These are phyloP conservation scores for Rhynchosporium graminicola DNA, from an alignment of 2,329 filamentous ascomycete species.

Conservation along the genomic window DNA sequence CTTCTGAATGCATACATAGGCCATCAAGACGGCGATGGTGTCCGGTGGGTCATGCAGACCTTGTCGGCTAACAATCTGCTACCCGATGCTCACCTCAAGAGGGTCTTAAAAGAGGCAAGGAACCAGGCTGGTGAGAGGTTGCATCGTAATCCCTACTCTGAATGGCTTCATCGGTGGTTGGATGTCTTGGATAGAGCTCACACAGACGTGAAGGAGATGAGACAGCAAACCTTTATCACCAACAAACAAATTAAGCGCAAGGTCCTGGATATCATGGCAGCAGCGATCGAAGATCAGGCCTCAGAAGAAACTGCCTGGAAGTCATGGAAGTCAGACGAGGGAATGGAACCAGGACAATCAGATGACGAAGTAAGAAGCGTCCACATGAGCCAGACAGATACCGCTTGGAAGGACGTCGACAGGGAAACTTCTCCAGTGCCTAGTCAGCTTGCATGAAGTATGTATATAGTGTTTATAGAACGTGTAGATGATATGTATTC, in stretches of 20 bases:
- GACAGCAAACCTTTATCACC: conserved; percentile 15
- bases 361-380: not conserved
- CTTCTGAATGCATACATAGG: conserved; percentile 37
- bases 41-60: conserved; percentile 35
- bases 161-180: conserved; percentile 19
- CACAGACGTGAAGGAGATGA: conserved; percentile 20
- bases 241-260: conserved; percentile 26
- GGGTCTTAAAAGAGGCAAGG: conserved; percentile 27
- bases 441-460: not conserved
- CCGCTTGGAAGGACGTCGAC: conserved; percentile 3
- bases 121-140: conserved; percentile 13
- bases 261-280: conserved; percentile 35
- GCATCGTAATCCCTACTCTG: conserved; percentile 5
- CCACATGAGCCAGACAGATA: not conserved
- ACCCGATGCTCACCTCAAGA: conserved; percentile 32
- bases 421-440: not conserved
- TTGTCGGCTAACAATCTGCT: conserved; percentile 30
- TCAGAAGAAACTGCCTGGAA: not conserved
- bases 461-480: conserved; percentile 1
- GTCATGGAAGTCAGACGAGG: not conserved
- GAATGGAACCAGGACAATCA: not conserved
- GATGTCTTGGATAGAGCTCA: conserved; percentile 24
- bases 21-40: conserved; percentile 30
- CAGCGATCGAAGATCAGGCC: conserved; percentile 26
- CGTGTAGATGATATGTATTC: not conserved